These are phyloP conservation scores for Kurtzmaniella quercitrusa DNA, from an alignment of 1,139 yeast species.

Conservation along the genomic window DNA sequence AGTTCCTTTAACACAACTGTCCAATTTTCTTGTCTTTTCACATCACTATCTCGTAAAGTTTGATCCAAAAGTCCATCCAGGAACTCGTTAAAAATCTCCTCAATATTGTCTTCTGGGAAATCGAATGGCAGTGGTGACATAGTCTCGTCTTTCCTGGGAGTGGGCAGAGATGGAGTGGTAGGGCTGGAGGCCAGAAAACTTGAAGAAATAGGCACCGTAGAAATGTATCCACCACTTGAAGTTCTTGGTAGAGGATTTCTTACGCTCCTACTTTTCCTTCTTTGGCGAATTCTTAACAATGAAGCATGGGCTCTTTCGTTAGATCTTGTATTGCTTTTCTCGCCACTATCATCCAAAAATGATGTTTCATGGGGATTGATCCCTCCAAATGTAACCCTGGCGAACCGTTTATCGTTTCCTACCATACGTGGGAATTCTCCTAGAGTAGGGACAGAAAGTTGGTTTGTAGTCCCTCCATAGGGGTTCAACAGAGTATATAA, in stretches of 20 bases:
- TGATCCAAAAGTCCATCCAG: slow-evolving; percentile 51
- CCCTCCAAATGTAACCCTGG: slow-evolving; percentile 8
- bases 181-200: neutral
- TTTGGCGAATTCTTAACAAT: slow-evolving; percentile 55
- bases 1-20: slow-evolving; percentile 19
- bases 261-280: slow-evolving; percentile 52
- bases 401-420: slow-evolving; percentile 23
- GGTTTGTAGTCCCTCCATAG: slow-evolving; percentile 7
- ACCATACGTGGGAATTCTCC: slow-evolving; percentile 44
- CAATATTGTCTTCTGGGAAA: slow-evolving; percentile 7
- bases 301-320: slow-evolving; percentile 67
- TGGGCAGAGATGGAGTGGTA: slow-evolving; percentile 2
- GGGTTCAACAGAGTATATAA: slow-evolving; percentile 39
- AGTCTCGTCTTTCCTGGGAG: neutral
- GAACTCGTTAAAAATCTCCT: slow-evolving; percentile 18
- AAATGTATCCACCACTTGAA: slow-evolving; percentile 10
- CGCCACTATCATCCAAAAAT: slow-evolving; percentile 28
- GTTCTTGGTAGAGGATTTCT: slow-evolving; percentile 26
- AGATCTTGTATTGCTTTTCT: slow-evolving; percentile 36
- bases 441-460: slow-evolving; percentile 33
- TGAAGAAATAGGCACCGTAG: neutral
- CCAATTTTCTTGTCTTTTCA: slow-evolving; percentile 45
- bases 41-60: slow-evolving; percentile 56
- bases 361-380: slow-evolving; percentile 5
- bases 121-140: slow-evolving; percentile 2